Conservation (phyloP, 257 asterid genomes). For the Knoxia roxburghii region DNA sequence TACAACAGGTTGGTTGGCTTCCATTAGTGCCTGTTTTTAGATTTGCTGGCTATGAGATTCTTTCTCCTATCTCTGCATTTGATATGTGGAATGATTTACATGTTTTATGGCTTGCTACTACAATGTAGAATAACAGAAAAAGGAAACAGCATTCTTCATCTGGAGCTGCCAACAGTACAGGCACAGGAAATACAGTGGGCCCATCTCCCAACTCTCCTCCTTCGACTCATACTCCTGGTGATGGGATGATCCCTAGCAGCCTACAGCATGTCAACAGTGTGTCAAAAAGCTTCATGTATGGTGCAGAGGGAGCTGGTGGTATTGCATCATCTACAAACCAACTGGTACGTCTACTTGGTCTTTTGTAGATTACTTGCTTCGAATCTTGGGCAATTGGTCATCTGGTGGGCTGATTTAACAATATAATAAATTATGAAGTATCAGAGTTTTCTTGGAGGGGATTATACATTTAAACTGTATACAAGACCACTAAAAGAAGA, state of each 20-base stretch:
- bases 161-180: conserved; percentile 61
- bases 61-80: neutral
- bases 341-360: conserved; percentile 49
- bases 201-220: conserved; percentile 64
- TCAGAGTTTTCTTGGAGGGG: neutral
- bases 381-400: neutral
- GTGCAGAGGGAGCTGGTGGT: conserved; percentile 86
- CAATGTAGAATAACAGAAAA: conserved; percentile 70
- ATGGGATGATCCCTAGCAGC: conserved; percentile 77
- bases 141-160: conserved; percentile 91
- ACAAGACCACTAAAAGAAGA: neutral
- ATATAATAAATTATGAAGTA: neutral
- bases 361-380: neutral
- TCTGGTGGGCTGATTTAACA: neutral
- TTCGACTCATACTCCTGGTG: conserved; percentile 95
- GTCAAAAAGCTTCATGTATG: conserved; percentile 73
- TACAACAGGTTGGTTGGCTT: conserved; percentile 36
- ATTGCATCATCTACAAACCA: conserved; percentile 85
- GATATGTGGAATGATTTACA: neutral
- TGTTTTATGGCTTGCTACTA: conserved; percentile 5
- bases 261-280: conserved; percentile 68
- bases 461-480: neutral
- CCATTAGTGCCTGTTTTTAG: neutral
- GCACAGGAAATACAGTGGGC: conserved; percentile 45
- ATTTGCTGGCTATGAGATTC: neutral